Evolutionary conservation across 2,329 filamentous ascomycete species (phyloP).

Genomic region (Verticillium nubilum): DNA sequence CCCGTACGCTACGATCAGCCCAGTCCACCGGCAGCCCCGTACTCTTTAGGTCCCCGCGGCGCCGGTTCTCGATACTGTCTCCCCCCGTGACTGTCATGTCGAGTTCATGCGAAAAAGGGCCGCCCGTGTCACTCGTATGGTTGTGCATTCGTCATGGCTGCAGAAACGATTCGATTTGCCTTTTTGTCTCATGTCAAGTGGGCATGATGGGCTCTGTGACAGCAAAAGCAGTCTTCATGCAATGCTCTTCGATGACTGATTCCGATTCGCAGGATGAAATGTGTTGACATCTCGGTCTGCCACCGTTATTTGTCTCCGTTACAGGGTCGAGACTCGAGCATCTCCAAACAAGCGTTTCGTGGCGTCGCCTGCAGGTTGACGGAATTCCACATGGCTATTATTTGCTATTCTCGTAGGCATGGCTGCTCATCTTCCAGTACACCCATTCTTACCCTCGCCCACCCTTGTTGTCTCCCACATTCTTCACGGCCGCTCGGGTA

Average conservation of each 20-base stretch:
- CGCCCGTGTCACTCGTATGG: background rate
- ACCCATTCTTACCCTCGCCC: background rate
- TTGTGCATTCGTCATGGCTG: background rate
- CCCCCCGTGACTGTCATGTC: conserved; percentile 1
- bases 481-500: conserved; percentile 5
- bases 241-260: background rate
- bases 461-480: background rate
- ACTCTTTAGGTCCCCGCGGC: background rate
- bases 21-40: background rate
- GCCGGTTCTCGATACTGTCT: conserved; percentile 2
- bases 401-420: background rate
- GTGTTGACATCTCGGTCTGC: no score
- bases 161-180: background rate
- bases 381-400: conserved; percentile 9
- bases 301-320: background rate
- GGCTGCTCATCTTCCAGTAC: background rate
- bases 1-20: background rate
- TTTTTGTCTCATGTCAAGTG: background rate
- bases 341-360: background rate
- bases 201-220: background rate
- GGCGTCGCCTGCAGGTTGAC: conserved; percentile 6
- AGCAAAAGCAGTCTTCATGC: background rate
- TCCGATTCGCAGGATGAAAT: background rate
- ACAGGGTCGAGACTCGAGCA: background rate
- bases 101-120: conserved; percentile 11